phyloP scores from a whole-genome alignment of 1,139 yeast genomes.

The Debaryomyces udenii region DNA sequence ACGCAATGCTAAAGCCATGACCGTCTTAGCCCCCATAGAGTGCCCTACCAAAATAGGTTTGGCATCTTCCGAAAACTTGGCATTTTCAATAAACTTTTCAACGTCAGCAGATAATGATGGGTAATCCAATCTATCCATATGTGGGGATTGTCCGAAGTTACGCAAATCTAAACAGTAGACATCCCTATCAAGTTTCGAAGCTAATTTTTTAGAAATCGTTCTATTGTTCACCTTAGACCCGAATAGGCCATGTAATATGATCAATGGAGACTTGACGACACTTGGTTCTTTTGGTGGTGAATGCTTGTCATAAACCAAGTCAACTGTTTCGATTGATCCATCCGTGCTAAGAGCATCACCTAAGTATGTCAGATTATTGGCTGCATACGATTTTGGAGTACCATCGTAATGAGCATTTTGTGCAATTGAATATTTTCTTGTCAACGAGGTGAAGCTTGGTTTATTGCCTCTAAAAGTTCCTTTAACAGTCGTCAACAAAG shows the following conservation, averaged over 20 bases:
- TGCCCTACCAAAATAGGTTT: constrained; percentile 82
- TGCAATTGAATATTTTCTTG: not conserved
- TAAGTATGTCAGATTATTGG: constrained; percentile 17
- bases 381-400: constrained; percentile 9
- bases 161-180: constrained; percentile 81
- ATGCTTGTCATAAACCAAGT: constrained; percentile 34
- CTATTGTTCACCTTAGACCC: constrained; percentile 83
- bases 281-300: constrained; percentile 22
- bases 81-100: constrained; percentile 62
- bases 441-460: too few relatives aligned
- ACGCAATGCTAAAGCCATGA: constrained; percentile 81
- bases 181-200: constrained; percentile 44
- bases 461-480: too few relatives aligned
- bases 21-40: constrained; percentile 97
- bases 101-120: constrained; percentile 86
- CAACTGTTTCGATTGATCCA: constrained; percentile 31
- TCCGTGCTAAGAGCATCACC: constrained; percentile 29
- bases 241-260: constrained; percentile 86
- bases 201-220: constrained; percentile 60
- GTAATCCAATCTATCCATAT: constrained; percentile 67
- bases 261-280: constrained; percentile 51
- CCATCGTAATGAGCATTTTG: constrained; percentile 9
- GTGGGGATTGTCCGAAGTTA: constrained; percentile 94
- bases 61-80: constrained; percentile 30
- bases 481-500: too few relatives aligned